Evolutionary conservation across 148 eudicot genomes (phyloP).

Genomic region (Euryodendron excelsum): DNA sequence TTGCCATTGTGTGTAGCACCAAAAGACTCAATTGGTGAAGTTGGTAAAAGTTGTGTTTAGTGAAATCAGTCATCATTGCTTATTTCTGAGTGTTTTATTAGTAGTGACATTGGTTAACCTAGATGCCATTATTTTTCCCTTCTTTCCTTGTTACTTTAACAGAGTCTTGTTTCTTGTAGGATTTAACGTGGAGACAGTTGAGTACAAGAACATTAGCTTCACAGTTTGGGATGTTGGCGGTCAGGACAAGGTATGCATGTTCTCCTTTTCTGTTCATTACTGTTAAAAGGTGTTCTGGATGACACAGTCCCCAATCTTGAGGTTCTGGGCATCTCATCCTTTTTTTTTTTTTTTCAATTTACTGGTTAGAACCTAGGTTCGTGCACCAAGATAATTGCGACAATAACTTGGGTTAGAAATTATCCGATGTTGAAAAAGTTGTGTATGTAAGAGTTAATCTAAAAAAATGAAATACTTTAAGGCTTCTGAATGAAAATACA

Average conservation of each 20-base stretch:
- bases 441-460: neutral
- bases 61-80: neutral
- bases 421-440: neutral
- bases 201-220: conserved; percentile 32
- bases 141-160: neutral
- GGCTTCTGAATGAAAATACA: neutral
- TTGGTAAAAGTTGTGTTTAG: neutral
- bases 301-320: neutral
- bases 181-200: conserved; percentile 31
- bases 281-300: neutral
- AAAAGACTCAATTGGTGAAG: neutral
- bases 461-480: neutral
- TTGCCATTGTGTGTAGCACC: neutral
- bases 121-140: neutral
- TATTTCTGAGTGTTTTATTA: neutral
- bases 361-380: neutral
- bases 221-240: conserved; percentile 37
- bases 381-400: neutral
- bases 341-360: neutral
- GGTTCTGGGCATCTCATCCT: neutral
- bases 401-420: neutral
- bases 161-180: conserved; percentile 12
- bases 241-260: conserved; percentile 25
- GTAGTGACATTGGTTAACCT: neutral
- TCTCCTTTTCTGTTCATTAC: neutral